Conservation (phyloP, 2,329 filamentous ascomycete species). For the Colletotrichum tabaci region DNA sequence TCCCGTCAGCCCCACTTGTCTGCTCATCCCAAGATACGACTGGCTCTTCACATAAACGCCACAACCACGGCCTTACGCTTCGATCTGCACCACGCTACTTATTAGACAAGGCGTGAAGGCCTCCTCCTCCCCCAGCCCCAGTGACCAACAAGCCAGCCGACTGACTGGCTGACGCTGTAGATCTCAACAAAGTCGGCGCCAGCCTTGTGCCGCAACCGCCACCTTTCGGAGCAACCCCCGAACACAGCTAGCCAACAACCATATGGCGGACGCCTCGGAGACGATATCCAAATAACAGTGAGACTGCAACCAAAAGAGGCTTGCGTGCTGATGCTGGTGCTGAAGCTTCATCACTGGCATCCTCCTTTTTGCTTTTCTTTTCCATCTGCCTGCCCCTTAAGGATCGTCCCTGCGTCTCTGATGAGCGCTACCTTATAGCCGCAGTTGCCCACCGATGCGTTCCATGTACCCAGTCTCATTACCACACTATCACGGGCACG, state of each 20-base stretch:
- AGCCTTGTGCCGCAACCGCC: slow-evolving; percentile 18
- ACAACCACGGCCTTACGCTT: slow-evolving; percentile 18
- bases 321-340: not conserved
- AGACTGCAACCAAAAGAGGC: slow-evolving; percentile 11
- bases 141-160: not conserved
- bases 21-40: slow-evolving; percentile 25
- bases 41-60: slow-evolving; percentile 24
- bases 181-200: not conserved
- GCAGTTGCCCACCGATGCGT: slow-evolving; percentile 2
- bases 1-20: slow-evolving; percentile 17
- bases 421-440: not conserved
- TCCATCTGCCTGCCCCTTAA: not conserved
- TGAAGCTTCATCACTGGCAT: too few relatives aligned
- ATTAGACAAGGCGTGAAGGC: slow-evolving; percentile 8
- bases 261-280: slow-evolving; percentile 1
- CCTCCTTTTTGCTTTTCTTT: not conserved
- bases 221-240: slow-evolving; percentile 20
- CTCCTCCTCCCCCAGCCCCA: not conserved
- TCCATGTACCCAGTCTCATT: not conserved
- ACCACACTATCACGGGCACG: not conserved
- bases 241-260: slow-evolving; percentile 25
- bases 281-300: slow-evolving; percentile 9
- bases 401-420: not conserved
- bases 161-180: slow-evolving; percentile 2
- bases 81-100: slow-evolving; percentile 16